Evolutionary conservation across 129 eudicot species (phyloP).

Genomic region (Pseudognaphalium luteoalbum): DNA sequence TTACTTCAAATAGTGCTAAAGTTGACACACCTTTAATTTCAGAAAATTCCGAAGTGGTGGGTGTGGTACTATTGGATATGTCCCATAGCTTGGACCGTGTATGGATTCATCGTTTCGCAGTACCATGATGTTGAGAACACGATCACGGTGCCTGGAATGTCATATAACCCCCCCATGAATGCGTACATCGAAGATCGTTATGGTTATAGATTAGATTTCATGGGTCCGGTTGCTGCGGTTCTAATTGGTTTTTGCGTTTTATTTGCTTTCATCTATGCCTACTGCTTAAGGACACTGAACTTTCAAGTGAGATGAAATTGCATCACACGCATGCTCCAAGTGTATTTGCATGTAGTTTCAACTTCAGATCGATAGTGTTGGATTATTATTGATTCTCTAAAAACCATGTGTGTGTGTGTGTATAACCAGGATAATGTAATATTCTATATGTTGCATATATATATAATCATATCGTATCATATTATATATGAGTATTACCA

Average conservation of each 20-base stretch:
- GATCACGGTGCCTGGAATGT: conserved; percentile 48
- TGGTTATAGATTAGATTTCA: conserved; percentile 63
- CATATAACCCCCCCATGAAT: conserved; percentile 34
- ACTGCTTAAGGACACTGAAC: conserved; percentile 58
- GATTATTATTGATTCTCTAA: too few relatives aligned
- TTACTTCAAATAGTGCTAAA: neutral
- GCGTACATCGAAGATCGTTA: conserved; percentile 44
- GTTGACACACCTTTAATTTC: conserved; percentile 11
- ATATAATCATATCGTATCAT: too few relatives aligned
- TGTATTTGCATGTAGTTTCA: too few relatives aligned
- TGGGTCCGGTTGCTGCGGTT: conserved; percentile 70
- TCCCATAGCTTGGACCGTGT: conserved; percentile 79
- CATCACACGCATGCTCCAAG: neutral
- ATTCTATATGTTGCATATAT: too few relatives aligned
- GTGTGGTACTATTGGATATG: conserved; percentile 77
- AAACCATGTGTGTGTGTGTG: too few relatives aligned
- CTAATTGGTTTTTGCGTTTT: conserved; percentile 58
- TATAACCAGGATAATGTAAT: too few relatives aligned
- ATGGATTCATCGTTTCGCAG: conserved; percentile 64
- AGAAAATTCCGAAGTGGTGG: conserved; percentile 88
- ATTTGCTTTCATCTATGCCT: conserved; percentile 63
- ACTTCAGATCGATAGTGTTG: too few relatives aligned
- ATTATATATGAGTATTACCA: too few relatives aligned
- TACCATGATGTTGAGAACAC: conserved; percentile 50
- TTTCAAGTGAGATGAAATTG: conserved; percentile 57